Base-by-base conservation (phyloP, 495 filamentous ascomycete genomes). In the Lentithecium fluviatile region DNA sequence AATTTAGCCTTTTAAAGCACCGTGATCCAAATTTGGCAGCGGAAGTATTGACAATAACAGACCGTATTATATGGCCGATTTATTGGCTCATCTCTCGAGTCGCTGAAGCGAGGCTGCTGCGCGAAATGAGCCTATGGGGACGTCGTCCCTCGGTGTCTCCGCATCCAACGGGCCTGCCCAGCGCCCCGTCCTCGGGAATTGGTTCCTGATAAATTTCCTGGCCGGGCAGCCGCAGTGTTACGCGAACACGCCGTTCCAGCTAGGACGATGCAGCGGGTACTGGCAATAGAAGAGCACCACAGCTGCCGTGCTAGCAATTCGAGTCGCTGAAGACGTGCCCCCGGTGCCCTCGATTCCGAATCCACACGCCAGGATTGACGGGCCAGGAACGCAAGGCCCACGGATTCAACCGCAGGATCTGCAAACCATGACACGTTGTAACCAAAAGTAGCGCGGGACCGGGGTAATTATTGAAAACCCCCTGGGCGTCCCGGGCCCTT, bases 11-110 rank as follows among this genome's bases (percentile, higher is more conserved):
- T 60, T 62, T n/a, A 58, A 52, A 58, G 47, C 54, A 17, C 12
- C 13, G 32, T 51, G 64, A 36, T 59, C 64, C 64, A 59, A 63
- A 59, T 50, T 53, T 54, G 60, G 64, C 53, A 63, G 52, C 64
- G 64, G 62, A 52, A 67, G 55, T 67, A 67, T 67, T 67, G 64
- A 59, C 64, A 67, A 67, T 67, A 67, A 67, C 48, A 63, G 64
- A 49, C 63, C 54, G 64, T 67, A 45, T 56, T 63, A 66, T 62
- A 63, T 38, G 45, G 43, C 49, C 37, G 2, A 25, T 63, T 67
- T 67, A 67, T 67, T 67, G 64, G 64, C 60, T 60, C 64, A 63
- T 62, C 49, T 62, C 49, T 47, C 46, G 19, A 56, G 40, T 60
- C 56, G 46, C 42, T 12, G 36, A 64, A 61, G 64, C 53, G 57